Conservation (phyloP, 805 yeast species). For the Barnettozyma vustinii region DNA sequence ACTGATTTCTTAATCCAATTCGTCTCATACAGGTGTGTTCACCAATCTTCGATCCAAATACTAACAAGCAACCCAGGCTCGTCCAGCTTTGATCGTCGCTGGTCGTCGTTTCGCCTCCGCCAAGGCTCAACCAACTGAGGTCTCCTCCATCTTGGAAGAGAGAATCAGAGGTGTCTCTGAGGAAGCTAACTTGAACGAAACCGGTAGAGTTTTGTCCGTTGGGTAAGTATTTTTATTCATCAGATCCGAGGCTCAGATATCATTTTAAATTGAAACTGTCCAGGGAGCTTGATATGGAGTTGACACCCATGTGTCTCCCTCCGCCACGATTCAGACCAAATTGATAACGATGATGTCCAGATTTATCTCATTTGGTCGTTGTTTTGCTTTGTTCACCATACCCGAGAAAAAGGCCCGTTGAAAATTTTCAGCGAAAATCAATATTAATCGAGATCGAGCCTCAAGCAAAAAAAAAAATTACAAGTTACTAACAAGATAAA, state of each 20-base stretch:
- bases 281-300: not conserved
- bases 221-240: constrained; percentile 54
- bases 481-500: constrained; percentile 33
- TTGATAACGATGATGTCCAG: not conserved
- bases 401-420: not conserved
- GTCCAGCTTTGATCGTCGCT: constrained; percentile 60
- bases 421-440: constrained; percentile 5
- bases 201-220: constrained; percentile 98
- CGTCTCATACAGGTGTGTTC: too few species aligned
- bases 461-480: not conserved
- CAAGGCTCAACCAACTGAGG: constrained; percentile 99
- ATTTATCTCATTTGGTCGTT: not conserved
- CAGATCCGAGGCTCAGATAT: not conserved
- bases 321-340: not conserved
- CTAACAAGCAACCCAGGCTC: constrained; percentile 46
- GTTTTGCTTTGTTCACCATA: not conserved
- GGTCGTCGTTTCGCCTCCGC: constrained; percentile 82
- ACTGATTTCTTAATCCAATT: not conserved
- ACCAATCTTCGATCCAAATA: constrained; percentile 1
- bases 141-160: constrained; percentile 97
- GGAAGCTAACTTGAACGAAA: constrained; percentile 96
- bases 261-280: not conserved
- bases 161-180: constrained; percentile 98
- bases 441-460: not conserved
- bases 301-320: not conserved